phyloP scores from a whole-genome alignment of 2,329 filamentous ascomycete genomes.

The Fusarium xyrophilum region DNA sequence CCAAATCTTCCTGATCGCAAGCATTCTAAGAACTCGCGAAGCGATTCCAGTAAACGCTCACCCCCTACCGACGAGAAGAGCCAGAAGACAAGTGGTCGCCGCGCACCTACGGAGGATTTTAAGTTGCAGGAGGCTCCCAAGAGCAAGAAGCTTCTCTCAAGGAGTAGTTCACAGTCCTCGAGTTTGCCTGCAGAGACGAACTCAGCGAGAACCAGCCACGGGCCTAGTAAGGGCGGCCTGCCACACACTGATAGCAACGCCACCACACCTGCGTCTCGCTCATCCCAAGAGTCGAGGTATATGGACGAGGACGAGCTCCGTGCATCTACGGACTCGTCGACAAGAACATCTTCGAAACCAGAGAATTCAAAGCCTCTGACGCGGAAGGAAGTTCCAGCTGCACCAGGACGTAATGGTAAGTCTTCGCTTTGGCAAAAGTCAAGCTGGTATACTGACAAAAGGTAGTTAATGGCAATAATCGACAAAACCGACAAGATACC shows the following conservation, averaged over 20 bases:
- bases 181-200: slow-evolving; percentile 47
- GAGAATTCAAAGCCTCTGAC: slow-evolving; percentile 59
- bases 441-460: slow-evolving; percentile 13
- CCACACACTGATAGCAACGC: slow-evolving; percentile 49
- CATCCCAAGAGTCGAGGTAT: slow-evolving; percentile 65
- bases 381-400: slow-evolving; percentile 68
- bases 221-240: slow-evolving; percentile 42
- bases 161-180: slow-evolving; percentile 55
- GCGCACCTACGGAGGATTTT: slow-evolving; percentile 65
- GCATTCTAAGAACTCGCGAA: slow-evolving; percentile 57
- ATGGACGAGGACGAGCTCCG: slow-evolving; percentile 62
- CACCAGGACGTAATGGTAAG: slow-evolving; percentile 54
- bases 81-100: slow-evolving; percentile 47
- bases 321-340: slow-evolving; percentile 51
- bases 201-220: slow-evolving; percentile 48
- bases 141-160: slow-evolving; percentile 57
- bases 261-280: slow-evolving; percentile 51
- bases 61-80: slow-evolving; percentile 50
- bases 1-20: slow-evolving; percentile 53
- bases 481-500: slow-evolving; percentile 32
- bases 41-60: slow-evolving; percentile 43
- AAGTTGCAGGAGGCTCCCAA: slow-evolving; percentile 83
- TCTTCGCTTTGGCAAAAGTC: not conserved
- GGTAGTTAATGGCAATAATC: slow-evolving; percentile 41
- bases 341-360: slow-evolving; percentile 50